A percentile compares a stretch with the other conserved stretches of the same genome.
phyloP scores from a whole-genome alignment of 805 yeast species.

The Priceomyces medius region DNA sequence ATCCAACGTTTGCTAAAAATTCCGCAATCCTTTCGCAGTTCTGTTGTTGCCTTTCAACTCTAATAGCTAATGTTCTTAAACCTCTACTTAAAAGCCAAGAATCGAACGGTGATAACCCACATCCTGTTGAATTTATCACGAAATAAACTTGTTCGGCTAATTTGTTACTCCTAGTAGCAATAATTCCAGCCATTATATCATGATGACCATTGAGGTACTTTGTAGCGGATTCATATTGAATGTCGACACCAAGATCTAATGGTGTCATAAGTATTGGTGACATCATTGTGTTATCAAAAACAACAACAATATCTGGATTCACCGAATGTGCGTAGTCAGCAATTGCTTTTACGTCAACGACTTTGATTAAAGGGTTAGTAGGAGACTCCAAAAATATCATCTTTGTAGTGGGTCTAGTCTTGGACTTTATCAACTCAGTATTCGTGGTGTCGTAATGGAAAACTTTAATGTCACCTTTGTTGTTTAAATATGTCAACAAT shows the following conservation, averaged over 20 bases:
- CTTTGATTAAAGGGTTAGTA: conserved; percentile 89
- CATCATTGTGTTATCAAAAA: conserved; percentile 97
- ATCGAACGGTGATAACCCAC: conserved; percentile 90
- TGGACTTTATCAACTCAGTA: conserved; percentile 56
- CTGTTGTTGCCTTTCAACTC: conserved; percentile 84
- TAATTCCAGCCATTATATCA: conserved; percentile 93
- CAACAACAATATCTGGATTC: conserved; percentile 69
- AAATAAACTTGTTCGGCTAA: conserved; percentile 70
- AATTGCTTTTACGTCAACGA: conserved; percentile 73
- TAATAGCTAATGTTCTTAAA: conserved; percentile 78
- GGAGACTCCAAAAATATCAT: conserved; percentile 89
- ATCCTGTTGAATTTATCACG: conserved; percentile 85
- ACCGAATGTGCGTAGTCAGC: conserved; percentile 63
- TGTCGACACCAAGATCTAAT: conserved; percentile 81
- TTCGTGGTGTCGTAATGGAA: conserved; percentile 82
- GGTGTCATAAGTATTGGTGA: conserved; percentile 86
- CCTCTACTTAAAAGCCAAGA: conserved; percentile 89
- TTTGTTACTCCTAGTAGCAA: conserved; percentile 64
- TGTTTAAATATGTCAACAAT: conserved; percentile 67
- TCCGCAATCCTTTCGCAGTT: conserved; percentile 76
- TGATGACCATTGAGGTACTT: conserved; percentile 93
- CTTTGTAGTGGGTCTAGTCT: conserved; percentile 57
- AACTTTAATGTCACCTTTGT: conserved; percentile 62
- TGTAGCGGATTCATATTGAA: conserved; percentile 92
- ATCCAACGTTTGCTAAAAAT: conserved; percentile 65